Percentiles rank a stretch among this genome's conserved stretches.
These are phyloP conservation scores for Trifolium dubium DNA, from an alignment of 306 rosid species.

Conservation along the genomic window DNA sequence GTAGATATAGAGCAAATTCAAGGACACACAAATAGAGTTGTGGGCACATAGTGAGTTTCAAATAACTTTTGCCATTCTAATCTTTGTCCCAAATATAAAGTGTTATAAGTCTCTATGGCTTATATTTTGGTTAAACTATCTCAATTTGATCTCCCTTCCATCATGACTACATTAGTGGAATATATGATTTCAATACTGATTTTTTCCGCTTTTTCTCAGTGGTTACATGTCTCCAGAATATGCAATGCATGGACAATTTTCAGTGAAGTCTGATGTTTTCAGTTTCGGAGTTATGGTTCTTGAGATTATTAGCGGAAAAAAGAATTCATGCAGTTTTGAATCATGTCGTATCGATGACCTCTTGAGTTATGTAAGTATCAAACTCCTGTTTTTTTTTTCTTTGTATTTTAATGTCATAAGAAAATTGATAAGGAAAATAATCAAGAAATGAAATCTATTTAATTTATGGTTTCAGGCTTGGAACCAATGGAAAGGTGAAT, in stretches of 20 bases:
- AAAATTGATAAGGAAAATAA: background rate
- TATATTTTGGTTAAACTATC: background rate
- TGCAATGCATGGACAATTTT: conserved; percentile 56
- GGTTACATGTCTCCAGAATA: conserved; percentile 57
- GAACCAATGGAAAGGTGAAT: conserved; percentile 55
- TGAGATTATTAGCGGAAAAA: conserved; percentile 58
- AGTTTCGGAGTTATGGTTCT: conserved; percentile 59
- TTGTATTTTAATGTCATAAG: background rate
- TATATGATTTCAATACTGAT: background rate
- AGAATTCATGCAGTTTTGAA: conserved; percentile 45
- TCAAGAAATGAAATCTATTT: background rate
- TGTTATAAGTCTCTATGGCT: background rate
- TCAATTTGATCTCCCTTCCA: background rate
- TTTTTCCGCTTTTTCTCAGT: background rate
- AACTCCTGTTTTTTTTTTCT: background rate
- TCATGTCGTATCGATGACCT: conserved; percentile 48
- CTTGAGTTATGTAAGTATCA: conserved; percentile 51
- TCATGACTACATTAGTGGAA: background rate
- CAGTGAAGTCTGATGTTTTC: conserved; percentile 49
- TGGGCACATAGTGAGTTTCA: conserved; percentile 71
- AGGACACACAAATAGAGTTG: conserved; percentile 57
- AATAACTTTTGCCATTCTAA: background rate
- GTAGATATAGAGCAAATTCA: conserved; percentile 48
- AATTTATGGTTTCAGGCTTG: conserved; percentile 54
- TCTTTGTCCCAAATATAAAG: background rate